Evolutionary conservation across 148 eudicot genomes (phyloP).

Genomic region (Heliosperma pusillum): DNA sequence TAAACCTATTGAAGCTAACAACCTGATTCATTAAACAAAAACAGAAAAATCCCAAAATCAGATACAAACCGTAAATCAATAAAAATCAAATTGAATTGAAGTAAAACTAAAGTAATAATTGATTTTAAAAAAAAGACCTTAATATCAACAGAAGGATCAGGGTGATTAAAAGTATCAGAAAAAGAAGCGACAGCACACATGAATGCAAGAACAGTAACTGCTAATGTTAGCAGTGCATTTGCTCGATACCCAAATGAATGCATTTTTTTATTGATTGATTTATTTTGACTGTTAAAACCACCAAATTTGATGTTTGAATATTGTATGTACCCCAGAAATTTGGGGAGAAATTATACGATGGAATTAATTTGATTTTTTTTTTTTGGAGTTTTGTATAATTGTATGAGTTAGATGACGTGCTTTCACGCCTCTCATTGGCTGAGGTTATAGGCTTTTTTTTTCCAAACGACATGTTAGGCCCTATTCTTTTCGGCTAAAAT

Average conservation of each 20-base stretch:
- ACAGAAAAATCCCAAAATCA: conserved; percentile 22
- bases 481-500: too few relatives aligned
- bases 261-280: conserved; percentile 31
- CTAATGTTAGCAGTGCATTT: conserved; percentile 73
- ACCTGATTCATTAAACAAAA: conserved; percentile 39
- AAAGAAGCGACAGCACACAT: conserved; percentile 81
- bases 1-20: conserved; percentile 71
- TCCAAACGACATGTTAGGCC: too few relatives aligned
- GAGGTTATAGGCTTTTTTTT: too few relatives aligned
- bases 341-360: background rate
- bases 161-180: conserved; percentile 74
- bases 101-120: background rate
- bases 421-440: background rate
- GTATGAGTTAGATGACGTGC: background rate
- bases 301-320: too few relatives aligned
- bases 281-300: background rate
- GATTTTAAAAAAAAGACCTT: conserved; percentile 53
- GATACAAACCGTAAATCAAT: background rate
- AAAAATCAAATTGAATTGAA: too few relatives aligned
- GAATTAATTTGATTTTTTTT: background rate
- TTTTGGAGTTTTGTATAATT: background rate
- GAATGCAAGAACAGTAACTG: conserved; percentile 67
- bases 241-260: conserved; percentile 84
- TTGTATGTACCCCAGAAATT: background rate
- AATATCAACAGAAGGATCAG: conserved; percentile 55